A percentile compares a stretch with the other conserved stretches of the same genome.
Evolutionary conservation across 768 basidiomycete genomes (phyloP).

Genomic region (Pseudohyphozyma bogoriensis): DNA sequence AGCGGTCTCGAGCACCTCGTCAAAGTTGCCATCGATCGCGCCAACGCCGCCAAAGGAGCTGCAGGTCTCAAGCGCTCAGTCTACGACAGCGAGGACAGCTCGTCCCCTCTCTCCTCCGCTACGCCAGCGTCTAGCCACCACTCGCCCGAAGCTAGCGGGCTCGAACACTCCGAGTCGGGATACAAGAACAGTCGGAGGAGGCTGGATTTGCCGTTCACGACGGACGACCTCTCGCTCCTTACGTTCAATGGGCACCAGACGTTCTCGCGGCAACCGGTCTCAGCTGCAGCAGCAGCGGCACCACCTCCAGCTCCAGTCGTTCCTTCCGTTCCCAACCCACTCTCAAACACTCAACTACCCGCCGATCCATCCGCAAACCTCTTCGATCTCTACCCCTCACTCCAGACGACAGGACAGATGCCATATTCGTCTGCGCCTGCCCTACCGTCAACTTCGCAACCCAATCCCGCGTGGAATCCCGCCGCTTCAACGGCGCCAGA

Average conservation of each 20-base stretch:
- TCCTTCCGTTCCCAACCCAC: background rate
- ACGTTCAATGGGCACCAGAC: conserved; percentile 20
- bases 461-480: too few relatives aligned
- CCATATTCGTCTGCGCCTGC: too few relatives aligned
- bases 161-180: too few relatives aligned
- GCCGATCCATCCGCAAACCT: too few relatives aligned
- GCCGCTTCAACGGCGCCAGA: too few relatives aligned
- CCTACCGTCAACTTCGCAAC: too few relatives aligned
- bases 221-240: conserved; percentile 9
- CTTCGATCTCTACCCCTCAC: too few relatives aligned
- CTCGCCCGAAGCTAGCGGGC: too few relatives aligned
- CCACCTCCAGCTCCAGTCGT: too few relatives aligned
- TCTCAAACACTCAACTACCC: too few relatives aligned
- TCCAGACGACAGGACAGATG: too few relatives aligned
- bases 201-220: conserved; percentile 11
- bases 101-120: conserved; percentile 7
- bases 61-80: conserved; percentile 7
- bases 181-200: too few relatives aligned
- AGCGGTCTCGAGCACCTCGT: conserved; percentile 3
- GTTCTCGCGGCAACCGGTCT: background rate
- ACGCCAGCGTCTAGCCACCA: background rate
- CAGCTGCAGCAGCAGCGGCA: background rate
- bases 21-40: background rate
- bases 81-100: conserved; percentile 9
- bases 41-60: background rate